Percentiles rank a stretch among this genome's conserved stretches.
Evolutionary conservation across 2,329 filamentous ascomycete genomes (phyloP).

Genomic region (Sporothrix humicola): DNA sequence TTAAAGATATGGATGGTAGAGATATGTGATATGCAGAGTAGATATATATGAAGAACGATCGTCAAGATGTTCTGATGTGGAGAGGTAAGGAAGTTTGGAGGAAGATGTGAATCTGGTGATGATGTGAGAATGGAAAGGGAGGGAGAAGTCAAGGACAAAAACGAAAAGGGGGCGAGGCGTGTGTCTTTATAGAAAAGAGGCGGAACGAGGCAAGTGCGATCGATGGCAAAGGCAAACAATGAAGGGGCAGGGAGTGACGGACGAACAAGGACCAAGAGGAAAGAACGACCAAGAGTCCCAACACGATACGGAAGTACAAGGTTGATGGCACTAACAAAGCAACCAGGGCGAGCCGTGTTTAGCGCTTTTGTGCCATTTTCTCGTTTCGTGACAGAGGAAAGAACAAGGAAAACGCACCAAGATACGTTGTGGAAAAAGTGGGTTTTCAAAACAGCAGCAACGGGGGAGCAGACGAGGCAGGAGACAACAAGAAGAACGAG

Average conservation of each 20-base stretch:
- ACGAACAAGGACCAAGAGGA: not conserved
- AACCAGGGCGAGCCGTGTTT: slow-evolving; percentile 14
- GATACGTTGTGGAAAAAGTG: slow-evolving; percentile 16
- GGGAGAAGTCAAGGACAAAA: not conserved
- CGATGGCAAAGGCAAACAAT: slow-evolving; percentile 17
- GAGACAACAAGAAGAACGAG: not conserved
- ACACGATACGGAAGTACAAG: slow-evolving; percentile 24
- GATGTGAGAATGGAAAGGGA: not conserved
- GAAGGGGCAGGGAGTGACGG: not conserved
- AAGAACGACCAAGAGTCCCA: not conserved
- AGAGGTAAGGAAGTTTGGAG: not conserved
- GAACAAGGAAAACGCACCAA: slow-evolving; percentile 17
- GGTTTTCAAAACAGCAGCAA: slow-evolving; percentile 18
- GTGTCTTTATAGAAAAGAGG: slow-evolving; percentile 29
- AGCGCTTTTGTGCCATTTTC: not conserved
- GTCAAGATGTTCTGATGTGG: slow-evolving; percentile 22
- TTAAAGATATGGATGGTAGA: not conserved
- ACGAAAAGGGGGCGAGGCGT: slow-evolving; percentile 13
- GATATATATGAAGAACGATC: not conserved
- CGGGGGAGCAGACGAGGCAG: not conserved
- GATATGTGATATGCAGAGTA: not conserved
- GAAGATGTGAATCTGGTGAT: not conserved
- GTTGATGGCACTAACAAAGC: slow-evolving; percentile 24
- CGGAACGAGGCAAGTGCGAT: not conserved
- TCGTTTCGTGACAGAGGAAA: not conserved